A percentile compares a stretch with the other conserved stretches of the same genome.
phyloP scores from a whole-genome alignment of 805 yeast genomes.

The Debaryomyces tyrocola region DNA sequence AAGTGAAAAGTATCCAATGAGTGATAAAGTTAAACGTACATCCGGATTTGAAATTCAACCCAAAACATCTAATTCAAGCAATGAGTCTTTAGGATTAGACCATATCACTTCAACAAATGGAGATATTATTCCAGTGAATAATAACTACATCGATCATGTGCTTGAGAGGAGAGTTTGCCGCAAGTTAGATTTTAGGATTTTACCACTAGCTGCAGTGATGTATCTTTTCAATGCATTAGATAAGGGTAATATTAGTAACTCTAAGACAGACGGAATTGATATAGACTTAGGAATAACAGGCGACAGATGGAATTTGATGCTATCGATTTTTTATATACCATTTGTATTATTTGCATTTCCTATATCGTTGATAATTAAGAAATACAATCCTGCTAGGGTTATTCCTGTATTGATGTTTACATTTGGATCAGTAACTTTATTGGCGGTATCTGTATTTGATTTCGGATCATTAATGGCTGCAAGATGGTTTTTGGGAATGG shows the following conservation, averaged over 20 bases:
- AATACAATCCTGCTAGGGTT: constrained; percentile 43
- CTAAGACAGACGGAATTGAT: constrained; percentile 48
- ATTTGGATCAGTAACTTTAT: constrained; percentile 43
- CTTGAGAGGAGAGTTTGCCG: constrained; percentile 33
- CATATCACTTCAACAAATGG: constrained; percentile 16
- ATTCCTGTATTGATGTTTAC: constrained; percentile 45
- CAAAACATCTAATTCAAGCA: constrained; percentile 3
- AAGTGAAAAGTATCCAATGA: not conserved
- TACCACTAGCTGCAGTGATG: constrained; percentile 47
- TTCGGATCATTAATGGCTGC: constrained; percentile 36
- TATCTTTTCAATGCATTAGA: constrained; percentile 50
- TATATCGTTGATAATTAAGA: constrained; percentile 39
- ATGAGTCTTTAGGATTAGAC: constrained; percentile 3
- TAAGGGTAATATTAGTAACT: constrained; percentile 50
- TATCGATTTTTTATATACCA: constrained; percentile 47
- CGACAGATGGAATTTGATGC: constrained; percentile 44
- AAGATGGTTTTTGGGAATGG: constrained; percentile 37
- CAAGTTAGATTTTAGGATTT: constrained; percentile 43
- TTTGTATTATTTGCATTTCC: constrained; percentile 48
- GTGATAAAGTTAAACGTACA: not conserved
- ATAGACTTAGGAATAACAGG: constrained; percentile 41
- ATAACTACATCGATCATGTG: constrained; percentile 12
- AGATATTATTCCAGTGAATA: constrained; percentile 13
- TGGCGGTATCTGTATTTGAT: constrained; percentile 39
- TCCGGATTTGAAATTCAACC: constrained; percentile 5